phyloP scores from a whole-genome alignment of 2,329 filamentous ascomycete species.

The Pseudocercospora musae region DNA sequence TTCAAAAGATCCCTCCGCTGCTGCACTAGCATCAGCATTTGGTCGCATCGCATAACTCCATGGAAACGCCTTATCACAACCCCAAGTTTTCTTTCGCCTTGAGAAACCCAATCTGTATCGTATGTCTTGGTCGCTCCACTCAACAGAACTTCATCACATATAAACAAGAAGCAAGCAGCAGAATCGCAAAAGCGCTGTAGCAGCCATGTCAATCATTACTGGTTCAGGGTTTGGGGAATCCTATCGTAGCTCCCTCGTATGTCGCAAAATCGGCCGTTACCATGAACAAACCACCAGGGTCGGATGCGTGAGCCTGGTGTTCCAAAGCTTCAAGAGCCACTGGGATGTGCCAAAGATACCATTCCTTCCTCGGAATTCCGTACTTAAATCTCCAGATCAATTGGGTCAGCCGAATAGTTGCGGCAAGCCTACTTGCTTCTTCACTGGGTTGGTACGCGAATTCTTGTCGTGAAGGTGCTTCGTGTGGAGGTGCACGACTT shows the following conservation, averaged over 20 bases:
- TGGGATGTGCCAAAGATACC: neutral
- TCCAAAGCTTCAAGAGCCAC: neutral
- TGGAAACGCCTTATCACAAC: neutral
- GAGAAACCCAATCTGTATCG: neutral
- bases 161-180: neutral
- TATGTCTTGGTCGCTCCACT: neutral
- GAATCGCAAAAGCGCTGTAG: neutral
- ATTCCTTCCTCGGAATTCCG: neutral
- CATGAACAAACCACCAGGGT: neutral
- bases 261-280: neutral
- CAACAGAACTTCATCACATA: conserved; percentile 2
- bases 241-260: neutral
- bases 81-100: too few relatives aligned
- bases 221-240: neutral
- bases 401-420: neutral
- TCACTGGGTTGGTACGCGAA: neutral
- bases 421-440: neutral
- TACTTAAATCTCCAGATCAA: neutral
- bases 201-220: neutral
- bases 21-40: too few relatives aligned
- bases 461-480: neutral
- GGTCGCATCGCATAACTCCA: too few relatives aligned
- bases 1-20: too few relatives aligned
- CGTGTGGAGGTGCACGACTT: neutral
- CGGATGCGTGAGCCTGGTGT: neutral